Percentiles rank a stretch among this genome's conserved stretches.
Evolutionary conservation across 345 rosid species (phyloP).

Genomic region (Ceriops decandra): DNA sequence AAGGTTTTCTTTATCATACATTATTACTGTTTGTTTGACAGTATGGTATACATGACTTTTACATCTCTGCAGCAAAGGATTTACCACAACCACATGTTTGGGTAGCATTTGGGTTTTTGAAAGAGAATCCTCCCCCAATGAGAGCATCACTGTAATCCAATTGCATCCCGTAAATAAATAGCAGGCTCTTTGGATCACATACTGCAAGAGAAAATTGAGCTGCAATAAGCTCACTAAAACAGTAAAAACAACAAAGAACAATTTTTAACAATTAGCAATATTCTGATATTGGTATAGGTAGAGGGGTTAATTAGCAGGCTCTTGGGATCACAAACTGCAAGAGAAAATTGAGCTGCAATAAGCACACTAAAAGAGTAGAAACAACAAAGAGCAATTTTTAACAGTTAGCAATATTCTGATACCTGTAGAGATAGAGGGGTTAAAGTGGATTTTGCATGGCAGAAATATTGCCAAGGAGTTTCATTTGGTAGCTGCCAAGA

Average conservation of each 20-base stretch:
- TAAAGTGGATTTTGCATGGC: neutral
- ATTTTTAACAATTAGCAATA: neutral
- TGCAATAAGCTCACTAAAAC: neutral
- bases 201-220: conserved; percentile 47
- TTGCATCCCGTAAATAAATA: conserved; percentile 91
- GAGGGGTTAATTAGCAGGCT: conserved; percentile 39
- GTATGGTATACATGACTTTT: conserved; percentile 21
- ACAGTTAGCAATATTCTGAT: neutral
- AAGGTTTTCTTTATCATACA: neutral
- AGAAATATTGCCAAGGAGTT: neutral
- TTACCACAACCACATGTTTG: conserved; percentile 56
- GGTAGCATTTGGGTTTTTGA: conserved; percentile 91
- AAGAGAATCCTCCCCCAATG: conserved; percentile 94
- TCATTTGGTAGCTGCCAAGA: neutral
- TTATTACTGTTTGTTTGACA: neutral
- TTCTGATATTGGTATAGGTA: neutral
- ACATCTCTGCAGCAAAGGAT: conserved; percentile 69
- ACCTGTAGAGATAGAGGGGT: neutral
- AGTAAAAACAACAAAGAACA: neutral
- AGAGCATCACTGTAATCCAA: conserved; percentile 91
- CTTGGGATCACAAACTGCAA: conserved; percentile 97
- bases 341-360: neutral
- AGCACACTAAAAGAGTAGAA: neutral
- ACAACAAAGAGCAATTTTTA: neutral
- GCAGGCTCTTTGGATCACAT: conserved; percentile 98